Base-by-base conservation (phyloP, 306 rosid species). In the Casuarina cunninghamiana region DNA sequence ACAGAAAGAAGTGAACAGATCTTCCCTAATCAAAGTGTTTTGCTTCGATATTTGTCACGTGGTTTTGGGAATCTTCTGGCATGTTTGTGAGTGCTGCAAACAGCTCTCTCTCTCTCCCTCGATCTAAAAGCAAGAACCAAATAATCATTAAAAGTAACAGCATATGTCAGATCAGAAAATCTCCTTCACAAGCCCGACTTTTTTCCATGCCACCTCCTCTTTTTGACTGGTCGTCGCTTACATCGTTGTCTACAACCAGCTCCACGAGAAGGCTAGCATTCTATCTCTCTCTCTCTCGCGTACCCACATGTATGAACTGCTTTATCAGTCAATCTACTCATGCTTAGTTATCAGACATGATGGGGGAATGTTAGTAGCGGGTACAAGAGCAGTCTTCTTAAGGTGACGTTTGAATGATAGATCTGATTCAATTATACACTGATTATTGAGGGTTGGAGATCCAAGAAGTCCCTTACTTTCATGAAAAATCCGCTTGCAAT, bases 401-500 rank as follows among this genome's bases (percentile, higher is more conserved):
- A 67, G 44, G 15, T 17, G 50, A 67, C 21, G 71, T 46, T 61
- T 11, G 78, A 53, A 81, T 71, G 75, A 75, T 69, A 54, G 73
- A 65, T 54, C 37, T 15, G 41, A 58, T 72, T 81, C 79, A 78
- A 74, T 78, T 71, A 76, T 79, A 44, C 38, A 76, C 54, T 76
- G 80, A 85, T 85, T 75, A 85, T 75, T 75, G 55, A 32, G 81
- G 43, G 78, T 82, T 68, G 86, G 84, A 80, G 89, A 82, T 85
- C 89, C 81, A 66, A 93, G 96, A 89, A 86, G 73, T 91, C 90
- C 89, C 93, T 86, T 86, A 87, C 96, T 93, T 93, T 91, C 93
- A 86, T 84, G 89, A 83, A 89, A 87, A 85, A 78, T 21, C 83
- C 78, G 73, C 82, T 79, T 89, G 80, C 37, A 43, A 66, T 42